Evolutionary conservation across 106 monocot species (phyloP).

Genomic region (Dendrobium nobile): DNA sequence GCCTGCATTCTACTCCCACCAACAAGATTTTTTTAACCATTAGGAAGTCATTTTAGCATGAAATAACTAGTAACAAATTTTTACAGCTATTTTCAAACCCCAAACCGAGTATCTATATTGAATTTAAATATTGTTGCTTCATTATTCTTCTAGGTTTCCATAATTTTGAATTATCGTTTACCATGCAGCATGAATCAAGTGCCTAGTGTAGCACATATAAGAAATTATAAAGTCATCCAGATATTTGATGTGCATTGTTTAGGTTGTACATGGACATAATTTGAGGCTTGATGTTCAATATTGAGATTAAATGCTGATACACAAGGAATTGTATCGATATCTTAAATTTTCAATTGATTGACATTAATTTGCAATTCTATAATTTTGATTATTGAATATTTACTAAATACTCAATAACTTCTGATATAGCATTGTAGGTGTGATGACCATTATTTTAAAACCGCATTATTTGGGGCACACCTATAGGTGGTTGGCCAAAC

Average conservation of each 20-base stretch:
- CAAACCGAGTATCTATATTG: too few relatives aligned
- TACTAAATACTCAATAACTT: not conserved
- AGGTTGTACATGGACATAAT: not conserved
- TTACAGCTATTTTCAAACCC: too few relatives aligned
- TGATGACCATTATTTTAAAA: too few relatives aligned
- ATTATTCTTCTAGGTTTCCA: not conserved
- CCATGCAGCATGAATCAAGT: not conserved
- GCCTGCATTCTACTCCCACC: too few relatives aligned
- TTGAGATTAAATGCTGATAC: not conserved
- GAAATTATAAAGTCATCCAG: not conserved
- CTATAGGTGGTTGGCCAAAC: too few relatives aligned
- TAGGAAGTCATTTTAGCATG: too few relatives aligned
- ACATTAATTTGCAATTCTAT: not conserved
- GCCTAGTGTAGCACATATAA: not conserved
- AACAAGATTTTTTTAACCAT: too few relatives aligned
- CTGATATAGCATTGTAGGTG: not conserved
- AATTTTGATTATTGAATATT: not conserved
- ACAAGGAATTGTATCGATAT: not conserved
- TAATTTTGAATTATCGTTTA: not conserved
- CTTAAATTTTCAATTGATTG: not conserved
- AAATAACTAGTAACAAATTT: too few relatives aligned
- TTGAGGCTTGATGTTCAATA: not conserved
- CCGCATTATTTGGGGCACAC: too few relatives aligned
- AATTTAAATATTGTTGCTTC: too few relatives aligned
- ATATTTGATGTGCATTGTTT: not conserved